Conservation (phyloP, 73 alveolate genomes). For the Paramecium primaurelia region DNA sequence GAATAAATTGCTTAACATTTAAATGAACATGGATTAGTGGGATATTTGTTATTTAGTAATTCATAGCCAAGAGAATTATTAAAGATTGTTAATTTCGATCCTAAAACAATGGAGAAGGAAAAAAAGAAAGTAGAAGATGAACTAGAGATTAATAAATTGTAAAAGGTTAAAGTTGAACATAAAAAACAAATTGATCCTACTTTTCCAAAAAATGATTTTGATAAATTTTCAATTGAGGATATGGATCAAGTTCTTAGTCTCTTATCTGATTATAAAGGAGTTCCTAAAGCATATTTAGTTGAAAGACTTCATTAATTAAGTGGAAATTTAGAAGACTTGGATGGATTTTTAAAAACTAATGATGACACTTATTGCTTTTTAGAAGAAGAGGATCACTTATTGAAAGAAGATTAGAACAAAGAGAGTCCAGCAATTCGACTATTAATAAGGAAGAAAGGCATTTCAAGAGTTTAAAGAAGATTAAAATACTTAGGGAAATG, state of each 20-base stretch:
- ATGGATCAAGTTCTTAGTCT: neutral
- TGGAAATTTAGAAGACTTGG: conserved; percentile 43
- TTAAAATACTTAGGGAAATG: neutral
- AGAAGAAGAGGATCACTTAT: conserved; percentile 41
- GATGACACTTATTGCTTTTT: conserved; percentile 44
- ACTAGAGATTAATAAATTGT: neutral
- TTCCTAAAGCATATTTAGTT: conserved; percentile 33
- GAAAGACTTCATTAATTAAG: conserved; percentile 39
- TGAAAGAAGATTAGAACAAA: neutral
- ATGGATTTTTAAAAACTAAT: conserved; percentile 6
- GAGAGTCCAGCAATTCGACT: conserved; percentile 23
- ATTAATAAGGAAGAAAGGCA: neutral
- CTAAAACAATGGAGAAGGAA: neutral
- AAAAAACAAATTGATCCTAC: conserved; percentile 21
- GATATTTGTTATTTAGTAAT: neutral
- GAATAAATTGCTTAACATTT: conserved; percentile 5
- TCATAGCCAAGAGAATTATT: neutral
- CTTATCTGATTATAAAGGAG: conserved; percentile 8
- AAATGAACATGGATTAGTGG: neutral
- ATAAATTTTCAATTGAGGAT: conserved; percentile 29
- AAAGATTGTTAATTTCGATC: neutral
- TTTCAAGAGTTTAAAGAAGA: conserved; percentile 28
- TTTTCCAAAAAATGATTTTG: conserved; percentile 36
- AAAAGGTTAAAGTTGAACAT: neutral
- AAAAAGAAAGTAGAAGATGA: conserved; percentile 32